Conservation (phyloP, 352 stramenopile species). For the Pythium utonaiense region DNA sequence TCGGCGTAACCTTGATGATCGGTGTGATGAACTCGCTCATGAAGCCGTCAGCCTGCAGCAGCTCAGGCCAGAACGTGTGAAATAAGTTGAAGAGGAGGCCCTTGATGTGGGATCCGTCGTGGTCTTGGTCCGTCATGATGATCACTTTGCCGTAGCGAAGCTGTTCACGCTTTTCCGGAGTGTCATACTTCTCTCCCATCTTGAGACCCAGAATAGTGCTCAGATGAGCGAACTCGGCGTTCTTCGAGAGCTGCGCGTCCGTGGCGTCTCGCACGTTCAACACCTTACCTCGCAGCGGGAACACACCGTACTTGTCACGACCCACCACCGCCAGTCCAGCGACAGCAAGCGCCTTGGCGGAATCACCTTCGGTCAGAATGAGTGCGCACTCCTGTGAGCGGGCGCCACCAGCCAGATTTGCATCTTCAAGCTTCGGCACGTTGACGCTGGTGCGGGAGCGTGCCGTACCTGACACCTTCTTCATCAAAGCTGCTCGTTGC, state of each 20-base stretch:
- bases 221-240: constrained; percentile 94
- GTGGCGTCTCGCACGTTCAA: constrained; percentile 89
- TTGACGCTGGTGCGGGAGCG: constrained; percentile 78
- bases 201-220: constrained; percentile 98
- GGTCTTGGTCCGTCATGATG: constrained; percentile 99
- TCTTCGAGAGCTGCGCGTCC: constrained; percentile 86
- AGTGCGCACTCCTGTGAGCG: constrained; percentile 92
- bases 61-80: constrained; percentile 97
- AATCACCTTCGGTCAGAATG: constrained; percentile 99
- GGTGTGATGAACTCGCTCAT: constrained; percentile 99
- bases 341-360: constrained; percentile 98
- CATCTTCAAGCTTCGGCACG: constrained; percentile 99
- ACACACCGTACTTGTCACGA: constrained; percentile 98
- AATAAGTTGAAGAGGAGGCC: constrained; percentile 99
- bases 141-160: constrained; percentile 99
- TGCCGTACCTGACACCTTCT: constrained; percentile 67
- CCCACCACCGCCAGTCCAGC: constrained; percentile 97
- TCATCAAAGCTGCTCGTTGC: constrained; percentile 90
- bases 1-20: constrained; percentile 95
- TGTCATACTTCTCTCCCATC: constrained; percentile 94
- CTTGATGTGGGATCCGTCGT: constrained; percentile 99
- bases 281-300: constrained; percentile 97
- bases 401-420: constrained; percentile 94
- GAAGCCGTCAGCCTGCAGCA: constrained; percentile 94
- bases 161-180: constrained; percentile 81